Percentiles rank a stretch among this genome's conserved stretches.
Conservation (phyloP, 2,329 filamentous ascomycete species). For the Xylaria sp. region DNA sequence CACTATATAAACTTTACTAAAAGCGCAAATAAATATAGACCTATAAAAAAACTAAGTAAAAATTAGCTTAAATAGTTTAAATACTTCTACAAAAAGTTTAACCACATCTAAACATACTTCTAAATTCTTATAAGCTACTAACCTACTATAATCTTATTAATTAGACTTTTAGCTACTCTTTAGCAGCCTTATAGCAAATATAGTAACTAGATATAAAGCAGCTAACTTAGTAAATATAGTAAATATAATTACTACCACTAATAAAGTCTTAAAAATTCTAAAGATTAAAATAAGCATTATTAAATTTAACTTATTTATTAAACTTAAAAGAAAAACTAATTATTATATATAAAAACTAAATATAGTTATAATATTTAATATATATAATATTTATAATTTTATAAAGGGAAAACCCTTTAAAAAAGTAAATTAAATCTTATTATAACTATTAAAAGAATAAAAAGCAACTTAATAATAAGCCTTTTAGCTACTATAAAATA, state of each 20-base stretch:
- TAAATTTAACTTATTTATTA: not conserved
- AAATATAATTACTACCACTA: not conserved
- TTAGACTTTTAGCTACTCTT: not conserved
- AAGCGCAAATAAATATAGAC: not conserved
- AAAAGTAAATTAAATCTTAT: not conserved
- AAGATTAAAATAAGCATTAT: not conserved
- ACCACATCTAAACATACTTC: not conserved
- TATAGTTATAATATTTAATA: not conserved
- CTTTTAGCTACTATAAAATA: not conserved
- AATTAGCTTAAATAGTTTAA: not conserved
- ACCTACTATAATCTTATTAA: not conserved
- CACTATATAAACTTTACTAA: not conserved
- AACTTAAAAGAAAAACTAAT: not conserved
- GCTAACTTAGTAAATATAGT: no score
- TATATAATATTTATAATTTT: not conserved
- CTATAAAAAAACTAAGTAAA: not conserved
- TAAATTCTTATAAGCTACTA: not conserved
- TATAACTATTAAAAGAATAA: not conserved
- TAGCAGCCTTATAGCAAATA: not conserved
- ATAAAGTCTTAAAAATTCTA: not conserved
- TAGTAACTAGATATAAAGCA: not conserved
- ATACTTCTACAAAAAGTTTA: not conserved
- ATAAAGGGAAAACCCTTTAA: not conserved
- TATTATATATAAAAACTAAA: not conserved
- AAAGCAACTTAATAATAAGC: not conserved